A percentile compares a stretch with the other conserved stretches of the same genome.
These are phyloP conservation scores for Aquilaria sinensis DNA, from an alignment of 345 rosid species.

Conservation along the genomic window DNA sequence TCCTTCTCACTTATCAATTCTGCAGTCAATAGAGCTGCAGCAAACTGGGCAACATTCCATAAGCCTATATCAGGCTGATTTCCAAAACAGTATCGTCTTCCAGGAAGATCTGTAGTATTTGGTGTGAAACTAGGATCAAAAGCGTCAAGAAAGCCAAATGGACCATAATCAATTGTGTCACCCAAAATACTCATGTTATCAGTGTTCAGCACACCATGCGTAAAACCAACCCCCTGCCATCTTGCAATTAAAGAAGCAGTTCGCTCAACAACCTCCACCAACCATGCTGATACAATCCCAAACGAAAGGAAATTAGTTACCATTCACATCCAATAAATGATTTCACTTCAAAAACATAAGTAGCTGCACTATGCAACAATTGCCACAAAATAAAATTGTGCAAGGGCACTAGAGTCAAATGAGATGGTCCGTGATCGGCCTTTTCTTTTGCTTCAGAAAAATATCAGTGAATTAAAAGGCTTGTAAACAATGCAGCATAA, in stretches of 20 bases:
- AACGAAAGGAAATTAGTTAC: conserved; percentile 15
- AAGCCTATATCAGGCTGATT: conserved; percentile 94
- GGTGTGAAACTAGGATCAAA: conserved; percentile 98
- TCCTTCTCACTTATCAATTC: conserved; percentile 76
- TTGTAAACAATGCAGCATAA: too few species aligned
- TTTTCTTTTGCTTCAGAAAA: too few species aligned
- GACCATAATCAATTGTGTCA: conserved; percentile 94
- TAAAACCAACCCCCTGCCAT: conserved; percentile 99
- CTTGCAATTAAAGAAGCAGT: conserved; percentile 78
- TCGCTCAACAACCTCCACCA: conserved; percentile 86
- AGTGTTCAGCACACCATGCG: conserved; percentile 96
- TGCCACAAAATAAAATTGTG: too few species aligned
- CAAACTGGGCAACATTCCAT: conserved; percentile 92
- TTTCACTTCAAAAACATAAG: too few species aligned
- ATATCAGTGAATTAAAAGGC: too few species aligned
- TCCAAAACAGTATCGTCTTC: conserved; percentile 92
- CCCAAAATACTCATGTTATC: conserved; percentile 99
- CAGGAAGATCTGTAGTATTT: conserved; percentile 96
- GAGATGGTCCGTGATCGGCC: too few species aligned
- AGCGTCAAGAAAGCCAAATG: conserved; percentile 96
- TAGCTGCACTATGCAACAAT: too few species aligned
- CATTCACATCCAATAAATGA: background rate
- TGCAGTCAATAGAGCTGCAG: conserved; percentile 61
- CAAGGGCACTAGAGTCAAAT: too few species aligned
- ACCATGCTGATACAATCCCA: conserved; percentile 60